A percentile compares a stretch with the other conserved stretches of the same genome.
These are phyloP conservation scores for Blepharisma japonicum DNA, from an alignment of 73 alveolate genomes.

Conservation along the genomic window DNA sequence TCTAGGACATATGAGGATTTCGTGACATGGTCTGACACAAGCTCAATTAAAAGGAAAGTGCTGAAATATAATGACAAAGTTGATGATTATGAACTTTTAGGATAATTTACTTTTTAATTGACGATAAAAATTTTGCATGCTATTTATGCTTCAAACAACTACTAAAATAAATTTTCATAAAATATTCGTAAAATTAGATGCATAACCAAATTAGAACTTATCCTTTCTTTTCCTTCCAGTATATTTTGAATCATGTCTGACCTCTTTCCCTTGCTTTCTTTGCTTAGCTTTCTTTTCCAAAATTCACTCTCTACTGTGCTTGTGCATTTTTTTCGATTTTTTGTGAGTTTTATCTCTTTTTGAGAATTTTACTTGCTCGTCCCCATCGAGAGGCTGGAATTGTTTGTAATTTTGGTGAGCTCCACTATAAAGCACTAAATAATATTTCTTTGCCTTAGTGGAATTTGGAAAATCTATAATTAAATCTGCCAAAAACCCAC, in stretches of 20 bases:
- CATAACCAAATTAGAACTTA: background rate
- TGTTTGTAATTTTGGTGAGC: background rate
- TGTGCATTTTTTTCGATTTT: conserved; percentile 58
- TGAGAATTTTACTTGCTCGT: background rate
- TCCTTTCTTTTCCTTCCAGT: conserved; percentile 91
- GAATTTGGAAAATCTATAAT: conserved; percentile 35
- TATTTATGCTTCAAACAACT: too few relatives aligned
- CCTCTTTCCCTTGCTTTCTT: conserved; percentile 77
- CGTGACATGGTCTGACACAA: conserved; percentile 87
- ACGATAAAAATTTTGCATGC: too few relatives aligned
- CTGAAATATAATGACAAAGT: conserved; percentile 83
- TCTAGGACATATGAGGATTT: conserved; percentile 97
- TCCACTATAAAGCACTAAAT: conserved; percentile 28
- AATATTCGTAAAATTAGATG: background rate
- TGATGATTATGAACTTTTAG: conserved; percentile 87
- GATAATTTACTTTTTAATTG: background rate
- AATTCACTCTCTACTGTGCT: conserved; percentile 71
- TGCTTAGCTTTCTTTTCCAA: conserved; percentile 79
- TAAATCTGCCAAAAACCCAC: conserved; percentile 36
- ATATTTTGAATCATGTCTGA: conserved; percentile 90
- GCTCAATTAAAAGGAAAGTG: conserved; percentile 88
- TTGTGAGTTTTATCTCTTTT: conserved; percentile 56
- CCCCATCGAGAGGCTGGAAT: background rate
- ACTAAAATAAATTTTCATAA: background rate
- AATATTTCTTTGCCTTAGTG: conserved; percentile 39